These are phyloP conservation scores for Collybiopsis confluens DNA, from an alignment of 768 basidiomycete genomes.

Conservation along the genomic window DNA sequence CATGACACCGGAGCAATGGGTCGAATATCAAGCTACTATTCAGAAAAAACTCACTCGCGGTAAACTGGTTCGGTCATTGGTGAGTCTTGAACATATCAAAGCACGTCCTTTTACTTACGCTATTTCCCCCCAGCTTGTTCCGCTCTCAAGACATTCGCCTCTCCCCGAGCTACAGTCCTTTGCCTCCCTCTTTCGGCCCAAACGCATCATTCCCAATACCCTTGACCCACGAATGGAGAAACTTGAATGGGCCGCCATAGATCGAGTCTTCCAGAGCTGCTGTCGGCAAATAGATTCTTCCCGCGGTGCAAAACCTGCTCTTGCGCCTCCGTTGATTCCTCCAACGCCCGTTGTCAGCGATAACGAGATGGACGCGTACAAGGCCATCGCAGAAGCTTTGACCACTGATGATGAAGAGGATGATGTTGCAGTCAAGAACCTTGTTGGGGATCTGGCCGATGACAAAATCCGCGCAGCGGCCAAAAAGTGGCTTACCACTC, in stretches of 20 bases:
- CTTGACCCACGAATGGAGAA: slow-evolving; percentile 44
- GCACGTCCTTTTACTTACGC: not conserved
- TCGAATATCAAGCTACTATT: slow-evolving; percentile 37
- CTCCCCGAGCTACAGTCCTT: slow-evolving; percentile 82
- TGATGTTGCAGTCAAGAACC: slow-evolving; percentile 59
- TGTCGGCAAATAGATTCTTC: slow-evolving; percentile 1
- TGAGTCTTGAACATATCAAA: slow-evolving; percentile 27
- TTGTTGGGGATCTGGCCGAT: slow-evolving; percentile 29
- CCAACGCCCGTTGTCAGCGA: slow-evolving; percentile 3
- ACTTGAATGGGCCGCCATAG: slow-evolving; percentile 73
- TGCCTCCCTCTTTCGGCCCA: slow-evolving; percentile 78
- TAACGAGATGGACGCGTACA: not conserved
- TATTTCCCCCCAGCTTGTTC: slow-evolving; percentile 54
- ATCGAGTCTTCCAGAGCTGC: slow-evolving; percentile 60
- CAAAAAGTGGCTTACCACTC: not conserved
- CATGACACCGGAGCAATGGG: slow-evolving; percentile 53
- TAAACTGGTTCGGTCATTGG: slow-evolving; percentile 57
- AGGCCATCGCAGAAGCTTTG: slow-evolving; percentile 7
- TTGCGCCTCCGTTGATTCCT: slow-evolving; percentile 2
- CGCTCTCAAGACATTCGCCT: slow-evolving; percentile 82
- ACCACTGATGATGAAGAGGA: slow-evolving; percentile 22
- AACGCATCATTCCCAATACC: slow-evolving; percentile 76
- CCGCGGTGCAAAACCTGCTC: not conserved
- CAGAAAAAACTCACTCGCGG: slow-evolving; percentile 30
- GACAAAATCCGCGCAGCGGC: slow-evolving; percentile 5